These are phyloP conservation scores for Chytriomyces confervae DNA, from an alignment of 192 early-diverging fungal genomes.

Conservation along the genomic window DNA sequence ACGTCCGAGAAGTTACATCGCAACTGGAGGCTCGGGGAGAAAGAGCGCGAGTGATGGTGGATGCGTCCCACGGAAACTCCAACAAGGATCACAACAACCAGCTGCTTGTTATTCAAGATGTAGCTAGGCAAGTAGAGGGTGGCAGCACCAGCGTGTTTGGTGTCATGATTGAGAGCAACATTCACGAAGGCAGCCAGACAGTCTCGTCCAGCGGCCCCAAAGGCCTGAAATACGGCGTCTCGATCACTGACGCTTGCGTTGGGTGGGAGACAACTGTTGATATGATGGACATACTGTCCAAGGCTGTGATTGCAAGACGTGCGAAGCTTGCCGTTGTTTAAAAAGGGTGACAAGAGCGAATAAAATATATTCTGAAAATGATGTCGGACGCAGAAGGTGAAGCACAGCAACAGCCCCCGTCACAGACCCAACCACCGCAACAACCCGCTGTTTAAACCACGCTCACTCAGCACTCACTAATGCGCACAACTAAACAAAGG, in stretches of 20 bases:
- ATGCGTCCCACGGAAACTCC: constrained; percentile 94
- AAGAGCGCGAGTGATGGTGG: constrained; percentile 80
- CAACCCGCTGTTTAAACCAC: no score
- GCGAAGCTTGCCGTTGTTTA: neutral
- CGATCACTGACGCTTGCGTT: constrained; percentile 94
- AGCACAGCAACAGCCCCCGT: no score
- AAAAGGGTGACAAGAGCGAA: no score
- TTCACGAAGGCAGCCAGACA: constrained; percentile 68
- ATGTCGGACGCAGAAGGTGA: no score
- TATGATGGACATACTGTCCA: constrained; percentile 78
- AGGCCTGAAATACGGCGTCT: constrained; percentile 82
- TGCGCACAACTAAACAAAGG: no score
- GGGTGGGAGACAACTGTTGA: constrained; percentile 81
- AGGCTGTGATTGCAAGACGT: constrained; percentile 52
- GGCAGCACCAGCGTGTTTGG: constrained; percentile 72
- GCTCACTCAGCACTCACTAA: no score
- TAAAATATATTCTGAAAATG: no score
- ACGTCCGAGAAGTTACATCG: constrained; percentile 62
- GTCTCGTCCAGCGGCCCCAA: constrained; percentile 63
- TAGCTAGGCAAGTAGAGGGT: constrained; percentile 76
- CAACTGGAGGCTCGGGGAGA: constrained; percentile 70
- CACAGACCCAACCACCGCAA: no score
- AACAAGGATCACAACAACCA: constrained; percentile 90
- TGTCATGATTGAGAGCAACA: constrained; percentile 94
- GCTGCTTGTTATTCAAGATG: constrained; percentile 68